Evolutionary conservation across 805 yeast genomes (phyloP), one percentile per base, ranked within the genome.

Genomic region (Candida qinlingensis): DNA sequence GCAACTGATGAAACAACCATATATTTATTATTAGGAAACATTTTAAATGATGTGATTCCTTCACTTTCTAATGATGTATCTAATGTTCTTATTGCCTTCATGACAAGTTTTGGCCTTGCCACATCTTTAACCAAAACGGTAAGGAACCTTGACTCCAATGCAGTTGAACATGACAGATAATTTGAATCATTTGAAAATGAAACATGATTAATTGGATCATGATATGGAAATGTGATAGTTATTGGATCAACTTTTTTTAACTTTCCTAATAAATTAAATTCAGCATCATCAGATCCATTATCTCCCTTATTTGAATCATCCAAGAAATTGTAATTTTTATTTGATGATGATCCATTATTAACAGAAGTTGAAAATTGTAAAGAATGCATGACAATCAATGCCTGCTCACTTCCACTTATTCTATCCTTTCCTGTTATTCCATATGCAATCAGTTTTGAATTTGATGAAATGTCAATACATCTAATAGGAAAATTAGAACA

Each of bases 341-440:
- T 29, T 38, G 41, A 27, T 29, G 42, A 37, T 30, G 46, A 31
- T 8, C 11, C 34, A 31, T 31, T 31, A 31, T 11, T 38, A 29
- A 37, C 13, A 5, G 30, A 26, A 6, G 13, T 33, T 36, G 34
- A 40, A 40, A 56, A 58, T 0, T 33, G 25, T 7, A 55, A 58
- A 56, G 70, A 71, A 51, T 84, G 84, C 40, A 88, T 67, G 4
- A 83, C 79, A 5, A 89, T 76, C 56, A 88, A 76, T 3, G 96
- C 90, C 60, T 86, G 92, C 59, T 85, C 91, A 30, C 81, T 74
- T 4, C 83, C 81, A 1, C 83, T 76, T 25, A 76, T 67, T 49
- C 85, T 73, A 60, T 87, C 95, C 49, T 81, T 78, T 0, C 96
- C 94, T 0, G 92, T 85, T 31, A 91, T 82, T 1, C 96, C 94